These are phyloP conservation scores for Eragrostis curvula DNA, from an alignment of 176 grass and related monocot genomes.

Conservation along the genomic window DNA sequence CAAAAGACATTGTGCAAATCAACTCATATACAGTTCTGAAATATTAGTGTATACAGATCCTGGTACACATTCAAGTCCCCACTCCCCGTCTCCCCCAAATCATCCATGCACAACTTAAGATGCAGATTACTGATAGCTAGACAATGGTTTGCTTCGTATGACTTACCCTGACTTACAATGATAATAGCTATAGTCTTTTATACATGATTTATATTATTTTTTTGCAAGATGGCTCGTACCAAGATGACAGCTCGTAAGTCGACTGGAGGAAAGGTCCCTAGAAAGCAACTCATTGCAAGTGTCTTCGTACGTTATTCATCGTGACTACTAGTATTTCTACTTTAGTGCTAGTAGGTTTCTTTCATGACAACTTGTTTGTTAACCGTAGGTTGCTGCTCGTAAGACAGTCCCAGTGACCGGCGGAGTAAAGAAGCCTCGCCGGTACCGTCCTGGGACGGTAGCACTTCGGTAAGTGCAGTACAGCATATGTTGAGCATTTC, in stretches of 20 bases:
- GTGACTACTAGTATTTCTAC: not conserved
- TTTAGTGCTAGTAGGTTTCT: no score
- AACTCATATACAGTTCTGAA: no score
- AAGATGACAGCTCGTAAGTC: not conserved
- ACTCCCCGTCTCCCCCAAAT: no score
- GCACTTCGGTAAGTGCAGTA: conserved; percentile 12
- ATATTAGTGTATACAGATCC: no score
- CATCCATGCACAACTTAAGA: not conserved
- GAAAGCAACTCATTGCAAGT: conserved; percentile 1
- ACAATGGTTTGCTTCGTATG: not conserved
- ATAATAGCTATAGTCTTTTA: no score
- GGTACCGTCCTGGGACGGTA: conserved; percentile 1
- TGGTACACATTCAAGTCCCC: no score
- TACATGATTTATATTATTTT: no score
- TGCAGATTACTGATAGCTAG: not conserved
- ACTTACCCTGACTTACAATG: not conserved
- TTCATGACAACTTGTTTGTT: not conserved
- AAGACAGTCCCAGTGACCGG: conserved; percentile 19
- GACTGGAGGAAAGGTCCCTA: conserved; percentile 11
- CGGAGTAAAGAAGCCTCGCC: conserved; percentile 25
- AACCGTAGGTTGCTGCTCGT: conserved; percentile 4
- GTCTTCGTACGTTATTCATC: not conserved
- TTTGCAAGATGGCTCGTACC: conserved; percentile 25
- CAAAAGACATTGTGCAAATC: no score
- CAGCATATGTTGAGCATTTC: not conserved